Base-by-base conservation (phyloP, 2,329 filamentous ascomycete genomes). In the Phaeosphaeriaceae sp. region DNA sequence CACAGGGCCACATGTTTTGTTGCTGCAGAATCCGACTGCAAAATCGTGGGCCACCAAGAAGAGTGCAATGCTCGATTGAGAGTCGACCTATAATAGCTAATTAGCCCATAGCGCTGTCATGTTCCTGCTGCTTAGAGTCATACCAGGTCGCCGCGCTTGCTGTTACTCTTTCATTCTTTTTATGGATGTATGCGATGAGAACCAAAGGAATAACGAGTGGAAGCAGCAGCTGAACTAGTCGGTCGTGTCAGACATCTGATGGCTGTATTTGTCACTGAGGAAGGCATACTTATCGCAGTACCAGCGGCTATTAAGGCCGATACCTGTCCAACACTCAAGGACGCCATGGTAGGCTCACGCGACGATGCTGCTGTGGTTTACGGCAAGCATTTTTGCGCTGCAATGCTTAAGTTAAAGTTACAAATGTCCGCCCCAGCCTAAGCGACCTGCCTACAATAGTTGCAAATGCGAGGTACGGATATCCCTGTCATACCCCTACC, bases 1-100 rank as follows among this genome's bases (percentile, higher is more conserved):
- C 70, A 5, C 62, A 69, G 17, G 73, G 52, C 22, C 51, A 36
- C 72, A 72, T 15, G 80, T 76, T 1, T 57, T 1, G 62, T 70
- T 7, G 68, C 63, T 0, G 74, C 65, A 11, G 75, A 72, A 60
- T 83, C 81, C 1, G 77, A 69, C 15, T 67, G 62, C 15, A 84
- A 75, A 7, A 83, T 61, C 1, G 66, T 54, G 7, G 81, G 80
- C 81, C 81, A 83, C 42, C 42, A 45, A 4, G 42, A 22, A n/a
- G 68, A 69, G 45, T 82, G 77, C 10, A 82, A 62, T 36, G 27
- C 24, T 22, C 47, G 47, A 17, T 45, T 45, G 13, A 45, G 22
- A 22, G 42, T 45, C 15, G 42, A 45, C 42, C 42, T 45, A 11
- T 15, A 2, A 3, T 13, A 3, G 7, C n/a, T n/a, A 20, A 17